These are phyloP conservation scores for Fragilaria radians DNA, from an alignment of 108 stramenopile genomes.

Conservation along the genomic window DNA sequence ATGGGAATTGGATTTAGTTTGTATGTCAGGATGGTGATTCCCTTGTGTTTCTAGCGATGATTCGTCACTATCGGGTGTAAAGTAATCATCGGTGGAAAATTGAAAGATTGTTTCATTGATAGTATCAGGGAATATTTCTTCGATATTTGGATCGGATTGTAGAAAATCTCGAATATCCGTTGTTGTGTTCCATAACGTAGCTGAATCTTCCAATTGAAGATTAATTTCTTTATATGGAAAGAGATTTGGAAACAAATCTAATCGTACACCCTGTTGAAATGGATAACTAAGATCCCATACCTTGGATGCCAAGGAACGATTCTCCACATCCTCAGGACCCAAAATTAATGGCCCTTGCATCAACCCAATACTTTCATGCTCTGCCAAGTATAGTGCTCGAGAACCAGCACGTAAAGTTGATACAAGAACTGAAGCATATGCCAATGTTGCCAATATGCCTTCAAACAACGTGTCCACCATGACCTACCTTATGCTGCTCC, in stretches of 20 bases:
- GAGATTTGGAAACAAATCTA: constrained; percentile 20
- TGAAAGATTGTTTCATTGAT: too few species aligned
- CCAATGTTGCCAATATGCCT: constrained; percentile 10
- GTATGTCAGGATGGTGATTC: too few species aligned
- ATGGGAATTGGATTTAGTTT: background rate
- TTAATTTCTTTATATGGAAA: constrained; percentile 9
- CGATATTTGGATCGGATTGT: background rate
- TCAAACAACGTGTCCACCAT: constrained; percentile 9
- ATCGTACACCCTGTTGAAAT: constrained; percentile 51
- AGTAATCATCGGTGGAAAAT: too few species aligned
- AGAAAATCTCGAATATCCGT: background rate
- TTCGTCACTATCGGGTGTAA: background rate
- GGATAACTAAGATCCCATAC: constrained; percentile 58
- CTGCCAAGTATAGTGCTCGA: constrained; percentile 30
- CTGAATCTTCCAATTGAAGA: background rate
- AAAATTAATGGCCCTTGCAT: constrained; percentile 69
- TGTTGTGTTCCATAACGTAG: background rate
- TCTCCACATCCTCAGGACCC: constrained; percentile 14
- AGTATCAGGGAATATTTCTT: too few species aligned
- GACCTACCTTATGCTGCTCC: too few species aligned
- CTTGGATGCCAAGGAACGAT: constrained; percentile 21
- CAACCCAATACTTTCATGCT: constrained; percentile 51
- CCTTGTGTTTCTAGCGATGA: background rate
- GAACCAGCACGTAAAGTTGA: constrained; percentile 72
- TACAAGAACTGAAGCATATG: constrained; percentile 27